These are phyloP conservation scores for Tetrapisispora namnaoensis DNA, from an alignment of 805 yeast species.

Conservation along the genomic window DNA sequence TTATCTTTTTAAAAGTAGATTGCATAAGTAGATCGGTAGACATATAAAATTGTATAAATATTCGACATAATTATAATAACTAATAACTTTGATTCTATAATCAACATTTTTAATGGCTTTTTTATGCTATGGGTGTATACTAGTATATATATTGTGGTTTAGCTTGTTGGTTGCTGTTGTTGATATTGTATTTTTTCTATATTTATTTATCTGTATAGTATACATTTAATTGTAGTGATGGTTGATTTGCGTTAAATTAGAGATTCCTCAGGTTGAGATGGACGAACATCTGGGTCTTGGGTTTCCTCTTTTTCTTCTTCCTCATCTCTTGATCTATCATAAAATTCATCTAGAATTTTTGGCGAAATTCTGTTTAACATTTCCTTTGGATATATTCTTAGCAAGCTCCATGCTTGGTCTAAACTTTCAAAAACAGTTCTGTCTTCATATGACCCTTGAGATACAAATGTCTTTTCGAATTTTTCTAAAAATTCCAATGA, in stretches of 20 bases:
- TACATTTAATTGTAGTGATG: background rate
- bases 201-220: background rate
- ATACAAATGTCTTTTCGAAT: constrained; percentile 89
- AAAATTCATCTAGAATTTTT: constrained; percentile 89
- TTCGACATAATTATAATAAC: background rate
- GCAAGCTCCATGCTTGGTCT: constrained; percentile 95
- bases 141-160: no score
- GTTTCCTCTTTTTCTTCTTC: constrained; percentile 43
- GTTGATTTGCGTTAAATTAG: constrained; percentile 11
- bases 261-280: constrained; percentile 14
- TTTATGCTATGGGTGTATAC: background rate
- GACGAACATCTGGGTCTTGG: constrained; percentile 14
- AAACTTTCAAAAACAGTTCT: constrained; percentile 90
- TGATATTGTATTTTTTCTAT: no score
- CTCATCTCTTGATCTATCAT: constrained; percentile 75
- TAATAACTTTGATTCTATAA: background rate
- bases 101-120: background rate
- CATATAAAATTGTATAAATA: background rate
- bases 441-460: constrained; percentile 95
- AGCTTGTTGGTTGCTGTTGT: no score
- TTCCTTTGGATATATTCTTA: constrained; percentile 98
- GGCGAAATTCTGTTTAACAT: constrained; percentile 97
- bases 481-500: constrained; percentile 96
- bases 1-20: no score
- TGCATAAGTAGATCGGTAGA: background rate